These are phyloP conservation scores for Massarina eburnea DNA, from an alignment of 2,329 filamentous ascomycete genomes.

Conservation along the genomic window DNA sequence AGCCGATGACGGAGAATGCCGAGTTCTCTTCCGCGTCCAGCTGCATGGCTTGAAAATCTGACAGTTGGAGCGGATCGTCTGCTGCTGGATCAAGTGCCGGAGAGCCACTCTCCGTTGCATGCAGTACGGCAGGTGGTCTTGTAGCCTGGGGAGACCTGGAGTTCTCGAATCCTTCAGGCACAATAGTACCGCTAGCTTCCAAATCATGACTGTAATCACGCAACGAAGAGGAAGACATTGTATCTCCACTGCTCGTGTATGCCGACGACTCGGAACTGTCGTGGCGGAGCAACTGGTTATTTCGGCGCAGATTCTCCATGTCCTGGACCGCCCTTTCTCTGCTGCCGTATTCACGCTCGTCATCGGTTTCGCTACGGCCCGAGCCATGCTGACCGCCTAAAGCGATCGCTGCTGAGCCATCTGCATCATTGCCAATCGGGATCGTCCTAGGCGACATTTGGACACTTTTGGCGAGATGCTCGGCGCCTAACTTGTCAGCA, in stretches of 20 bases:
- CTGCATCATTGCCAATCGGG: slow-evolving; percentile 17
- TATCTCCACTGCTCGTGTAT: slow-evolving; percentile 34
- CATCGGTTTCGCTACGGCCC: slow-evolving; percentile 15
- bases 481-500: slow-evolving; percentile 8
- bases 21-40: slow-evolving; percentile 35
- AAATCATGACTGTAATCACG: slow-evolving; percentile 36
- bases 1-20: slow-evolving; percentile 45
- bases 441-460: slow-evolving; percentile 32
- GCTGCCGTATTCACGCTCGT: slow-evolving; percentile 22
- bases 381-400: slow-evolving; percentile 13
- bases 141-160: slow-evolving; percentile 24
- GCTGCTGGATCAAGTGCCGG: slow-evolving; percentile 25
- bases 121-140: slow-evolving; percentile 17
- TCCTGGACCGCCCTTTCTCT: slow-evolving; percentile 38
- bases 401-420: neutral
- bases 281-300: slow-evolving; percentile 45
- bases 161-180: slow-evolving; percentile 37
- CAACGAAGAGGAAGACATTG: slow-evolving; percentile 24
- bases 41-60: slow-evolving; percentile 40
- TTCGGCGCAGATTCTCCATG: slow-evolving; percentile 42
- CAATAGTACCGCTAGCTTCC: slow-evolving; percentile 47
- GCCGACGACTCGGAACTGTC: slow-evolving; percentile 45
- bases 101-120: slow-evolving; percentile 27
- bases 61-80: slow-evolving; percentile 35
- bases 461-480: slow-evolving; percentile 20